Evolutionary conservation across 2,329 filamentous ascomycete genomes (phyloP).

Genomic region (Aotearoamyces nothofagi): DNA sequence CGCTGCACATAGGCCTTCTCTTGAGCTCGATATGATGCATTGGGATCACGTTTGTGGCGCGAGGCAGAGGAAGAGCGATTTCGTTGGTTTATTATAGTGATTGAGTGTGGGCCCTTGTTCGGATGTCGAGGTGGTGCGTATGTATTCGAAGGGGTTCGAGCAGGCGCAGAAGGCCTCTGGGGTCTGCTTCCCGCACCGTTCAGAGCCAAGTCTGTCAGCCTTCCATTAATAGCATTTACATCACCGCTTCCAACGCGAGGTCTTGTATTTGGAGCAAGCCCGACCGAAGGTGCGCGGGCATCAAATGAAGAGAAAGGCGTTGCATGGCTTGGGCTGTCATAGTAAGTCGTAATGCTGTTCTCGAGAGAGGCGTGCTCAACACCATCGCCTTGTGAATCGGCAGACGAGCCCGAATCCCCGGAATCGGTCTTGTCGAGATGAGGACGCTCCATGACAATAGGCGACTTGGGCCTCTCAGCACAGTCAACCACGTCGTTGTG

Average conservation of each 20-base stretch:
- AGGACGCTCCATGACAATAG: conserved; percentile 17
- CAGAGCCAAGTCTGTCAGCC: conserved; percentile 15
- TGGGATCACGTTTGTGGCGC: conserved; percentile 45
- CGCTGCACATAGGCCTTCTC: conserved; percentile 92
- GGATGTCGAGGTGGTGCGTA: conserved; percentile 52
- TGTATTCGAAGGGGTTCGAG: conserved; percentile 62
- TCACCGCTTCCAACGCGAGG: conserved; percentile 27
- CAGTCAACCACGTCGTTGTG: conserved; percentile 28
- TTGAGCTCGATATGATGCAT: conserved; percentile 65
- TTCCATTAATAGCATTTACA: conserved; percentile 9
- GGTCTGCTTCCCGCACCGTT: conserved; percentile 36
- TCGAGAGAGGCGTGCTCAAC: conserved; percentile 12
- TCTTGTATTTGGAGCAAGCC: conserved; percentile 19
- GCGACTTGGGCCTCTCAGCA: conserved; percentile 26
- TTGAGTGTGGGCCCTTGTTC: conserved; percentile 29
- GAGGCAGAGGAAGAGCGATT: conserved; percentile 41
- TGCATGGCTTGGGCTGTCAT: conserved; percentile 7
- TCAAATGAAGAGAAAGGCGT: conserved; percentile 12
- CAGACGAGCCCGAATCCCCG: conserved; percentile 30
- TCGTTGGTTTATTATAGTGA: conserved; percentile 24
- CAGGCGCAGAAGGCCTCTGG: conserved; percentile 53
- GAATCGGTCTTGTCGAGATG: conserved; percentile 24
- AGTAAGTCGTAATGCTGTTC: conserved; percentile 4
- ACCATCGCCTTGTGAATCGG: conserved; percentile 20
- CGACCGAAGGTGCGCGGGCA: conserved; percentile 12